These are phyloP conservation scores for Lablab purpureus DNA, from an alignment of 306 rosid species.

Conservation along the genomic window DNA sequence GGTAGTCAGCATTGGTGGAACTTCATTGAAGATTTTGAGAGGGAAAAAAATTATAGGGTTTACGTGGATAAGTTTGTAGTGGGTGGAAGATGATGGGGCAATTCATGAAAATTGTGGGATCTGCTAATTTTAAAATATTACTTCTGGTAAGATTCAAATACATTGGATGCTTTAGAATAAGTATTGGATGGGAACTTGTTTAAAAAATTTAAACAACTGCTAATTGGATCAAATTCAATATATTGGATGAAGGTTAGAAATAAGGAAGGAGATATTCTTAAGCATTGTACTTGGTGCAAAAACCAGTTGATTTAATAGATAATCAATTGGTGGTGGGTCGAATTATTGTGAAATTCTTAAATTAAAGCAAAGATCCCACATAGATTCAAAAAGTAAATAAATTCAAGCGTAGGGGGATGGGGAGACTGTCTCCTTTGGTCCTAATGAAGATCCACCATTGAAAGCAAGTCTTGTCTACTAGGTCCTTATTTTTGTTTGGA, in stretches of 20 bases:
- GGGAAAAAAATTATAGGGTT: neutral
- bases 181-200: slow-evolving; percentile 17
- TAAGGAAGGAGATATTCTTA: slow-evolving; percentile 17
- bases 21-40: neutral
- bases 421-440: slow-evolving; percentile 11
- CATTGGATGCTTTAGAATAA: neutral
- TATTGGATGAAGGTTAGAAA: slow-evolving; percentile 6
- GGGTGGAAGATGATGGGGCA: neutral
- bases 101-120: neutral
- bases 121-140: neutral
- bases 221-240: neutral
- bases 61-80: neutral
- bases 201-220: neutral
- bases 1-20: neutral
- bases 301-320: slow-evolving; percentile 11
- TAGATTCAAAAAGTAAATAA: slow-evolving; percentile 5
- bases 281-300: slow-evolving; percentile 5
- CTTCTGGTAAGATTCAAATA: neutral
- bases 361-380: neutral
- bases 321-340: neutral
- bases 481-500: slow-evolving; percentile 25
- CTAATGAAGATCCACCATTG: neutral
- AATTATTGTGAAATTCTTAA: slow-evolving; percentile 21
- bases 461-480: neutral
- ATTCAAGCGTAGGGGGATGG: neutral